Percentiles rank a stretch among this genome's conserved stretches.
phyloP scores from a whole-genome alignment of 176 grass and related monocot species.

The Puya raimondii region DNA sequence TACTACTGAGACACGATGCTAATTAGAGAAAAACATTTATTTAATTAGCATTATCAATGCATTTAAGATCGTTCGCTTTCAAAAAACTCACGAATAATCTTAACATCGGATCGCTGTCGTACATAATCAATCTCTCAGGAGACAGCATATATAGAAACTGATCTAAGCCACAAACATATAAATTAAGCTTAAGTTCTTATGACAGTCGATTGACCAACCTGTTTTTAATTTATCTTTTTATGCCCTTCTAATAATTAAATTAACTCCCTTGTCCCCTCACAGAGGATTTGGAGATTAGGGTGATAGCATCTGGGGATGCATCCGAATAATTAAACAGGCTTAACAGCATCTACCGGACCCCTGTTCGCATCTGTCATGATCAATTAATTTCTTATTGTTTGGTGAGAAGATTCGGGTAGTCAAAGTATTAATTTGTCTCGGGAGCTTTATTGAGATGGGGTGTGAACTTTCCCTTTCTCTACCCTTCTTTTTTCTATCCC shows the following conservation, averaged over 20 bases:
- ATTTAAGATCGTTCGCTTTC: no score
- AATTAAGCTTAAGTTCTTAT: no score
- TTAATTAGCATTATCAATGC: no score
- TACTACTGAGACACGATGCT: no score
- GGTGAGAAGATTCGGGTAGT: conserved; percentile 22
- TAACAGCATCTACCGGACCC: not conserved
- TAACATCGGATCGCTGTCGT: no score
- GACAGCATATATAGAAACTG: no score
- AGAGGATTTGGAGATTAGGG: not conserved
- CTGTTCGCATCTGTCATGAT: not conserved
- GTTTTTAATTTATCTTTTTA: not conserved
- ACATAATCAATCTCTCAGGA: no score
- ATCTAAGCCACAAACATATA: no score
- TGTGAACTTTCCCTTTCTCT: conserved; percentile 37
- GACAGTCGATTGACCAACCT: no score
- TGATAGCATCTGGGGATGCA: conserved; percentile 7
- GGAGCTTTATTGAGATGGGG: conserved; percentile 64
- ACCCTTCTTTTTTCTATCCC: conserved; percentile 41
- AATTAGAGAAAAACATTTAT: no score
- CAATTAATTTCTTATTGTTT: conserved; percentile 24
- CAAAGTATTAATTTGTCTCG: conserved; percentile 58
- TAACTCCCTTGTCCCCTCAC: not conserved
- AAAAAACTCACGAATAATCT: no score
- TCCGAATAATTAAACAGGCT: conserved; percentile 22
- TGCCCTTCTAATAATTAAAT: not conserved